Base-by-base conservation (phyloP, 116 monocot species). In the Posidonia oceanica region DNA sequence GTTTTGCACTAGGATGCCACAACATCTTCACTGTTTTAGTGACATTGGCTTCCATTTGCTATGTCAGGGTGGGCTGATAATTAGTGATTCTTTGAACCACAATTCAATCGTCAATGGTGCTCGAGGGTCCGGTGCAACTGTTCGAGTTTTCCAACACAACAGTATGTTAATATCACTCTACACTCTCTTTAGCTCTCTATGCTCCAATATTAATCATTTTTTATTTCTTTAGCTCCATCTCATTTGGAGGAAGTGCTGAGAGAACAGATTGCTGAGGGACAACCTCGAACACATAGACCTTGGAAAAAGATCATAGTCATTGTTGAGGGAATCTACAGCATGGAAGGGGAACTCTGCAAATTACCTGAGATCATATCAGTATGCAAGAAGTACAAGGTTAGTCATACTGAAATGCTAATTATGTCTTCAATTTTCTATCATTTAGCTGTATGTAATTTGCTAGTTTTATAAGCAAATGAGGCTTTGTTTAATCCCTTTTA, bases 351-450 rank as follows among this genome's bases (percentile, higher is more conserved):
- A 71, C 82, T 99, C 56, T 99, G 98, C 83, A 99, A 87, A 40
- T 83, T 99, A 39, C 90, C 90, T 12, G 98, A 99, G 75, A 90
- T 93, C 48, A 80, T 99, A 72, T 68, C 90, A 39, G 86, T 93
- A 67, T 99, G 98, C 90, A 99, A 99, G 77, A 99, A 99, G 77
- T 99, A 93, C 63, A 99, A 99, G 90, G 98, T 98, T 14, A 63
- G 59, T 48, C 61, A 21, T 61, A 29, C 20, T 23, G 61, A 1
- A 36, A 8, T 61, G 61, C 29, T 42, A 42, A 42, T 5, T 8
- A 42, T 5, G 42, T 5, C 42, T 5, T 42, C 8, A 42, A 42
- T 4, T 42, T 42, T 42, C 6, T 54, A 18, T 20, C 22, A 17
- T 54, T 14, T 68, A 52, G 42, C 1, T 22, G 4, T 67, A 67